These are phyloP conservation scores for Xylariaceae sp. DNA, from an alignment of 2,329 filamentous ascomycete species.

Conservation along the genomic window DNA sequence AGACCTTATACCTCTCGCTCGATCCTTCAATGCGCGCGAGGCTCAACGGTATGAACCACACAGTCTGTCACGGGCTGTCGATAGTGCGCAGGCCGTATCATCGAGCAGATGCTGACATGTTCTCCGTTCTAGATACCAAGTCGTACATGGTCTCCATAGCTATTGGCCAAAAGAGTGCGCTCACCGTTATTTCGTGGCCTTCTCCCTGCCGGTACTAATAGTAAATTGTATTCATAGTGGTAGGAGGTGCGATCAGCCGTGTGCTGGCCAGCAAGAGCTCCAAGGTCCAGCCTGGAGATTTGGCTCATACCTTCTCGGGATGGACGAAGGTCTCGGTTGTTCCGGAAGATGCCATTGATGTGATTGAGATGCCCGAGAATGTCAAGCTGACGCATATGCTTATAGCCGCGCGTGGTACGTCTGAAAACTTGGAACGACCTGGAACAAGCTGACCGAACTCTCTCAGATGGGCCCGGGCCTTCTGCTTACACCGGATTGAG, in stretches of 20 bases:
- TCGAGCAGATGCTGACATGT: not conserved
- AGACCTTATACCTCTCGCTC: slow-evolving; percentile 47
- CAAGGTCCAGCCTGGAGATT: slow-evolving; percentile 40
- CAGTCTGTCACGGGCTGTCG: no score
- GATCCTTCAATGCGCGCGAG: slow-evolving; percentile 60
- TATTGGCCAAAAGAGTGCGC: slow-evolving; percentile 34
- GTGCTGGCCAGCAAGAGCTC: slow-evolving; percentile 40
- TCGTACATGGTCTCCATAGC: slow-evolving; percentile 55
- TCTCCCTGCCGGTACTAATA: not conserved
- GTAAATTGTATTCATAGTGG: slow-evolving; percentile 37
- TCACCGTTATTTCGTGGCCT: not conserved
- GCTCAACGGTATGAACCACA: slow-evolving; percentile 43
- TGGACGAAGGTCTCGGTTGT: slow-evolving; percentile 53
- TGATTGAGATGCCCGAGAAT: slow-evolving; percentile 19
- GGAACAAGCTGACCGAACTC: not conserved
- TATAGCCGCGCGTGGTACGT: slow-evolving; percentile 2
- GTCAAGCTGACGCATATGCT: slow-evolving; percentile 41
- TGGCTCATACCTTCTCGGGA: slow-evolving; percentile 42
- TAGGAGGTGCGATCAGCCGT: slow-evolving; percentile 45
- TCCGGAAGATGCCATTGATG: slow-evolving; percentile 32
- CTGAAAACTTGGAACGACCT: not conserved
- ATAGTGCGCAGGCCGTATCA: no score
- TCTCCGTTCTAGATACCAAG: slow-evolving; percentile 6
- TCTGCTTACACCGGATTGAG: slow-evolving; percentile 65
- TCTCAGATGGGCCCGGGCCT: slow-evolving; percentile 1